Base-by-base conservation (phyloP, 75 land plant genomes). In the Larix kaempferi region DNA sequence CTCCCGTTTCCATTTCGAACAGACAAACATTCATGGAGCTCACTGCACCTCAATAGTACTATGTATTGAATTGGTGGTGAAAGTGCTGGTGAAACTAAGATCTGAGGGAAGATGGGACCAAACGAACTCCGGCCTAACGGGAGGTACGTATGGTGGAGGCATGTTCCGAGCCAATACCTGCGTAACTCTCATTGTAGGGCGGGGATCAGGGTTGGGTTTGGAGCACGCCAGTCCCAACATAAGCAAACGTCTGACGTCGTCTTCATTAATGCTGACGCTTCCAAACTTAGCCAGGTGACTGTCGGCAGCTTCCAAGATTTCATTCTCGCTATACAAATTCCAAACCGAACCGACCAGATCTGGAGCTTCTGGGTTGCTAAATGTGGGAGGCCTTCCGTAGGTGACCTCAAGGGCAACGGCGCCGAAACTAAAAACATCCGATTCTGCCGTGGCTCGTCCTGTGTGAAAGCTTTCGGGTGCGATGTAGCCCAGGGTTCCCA, bases 351-450 rank as follows among this genome's bases (percentile, higher is more conserved):
- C 94, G 7, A 93, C 80, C 80, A 91, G 56, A 64, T 88, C 77
- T 19, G 61, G 15, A 12, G 88, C 82, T 3, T 33, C 92, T 37
- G 83, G 84, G 12, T 3, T 23, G 69, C 2, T 57, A 22, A 65
- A 52, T 14, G 39, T 11, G 4, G 93, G 85, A 71, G 82, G 22
- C 21, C 91, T 66, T 57, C 94, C 97, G 56, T 81, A 81, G 6
- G 77, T 88, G 55, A 86, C 81, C 59, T 87, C 91, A 12, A 91
- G 49, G 0, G 82, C 75, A 57, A 91, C 86, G 19, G 84, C 91
- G 49, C 93, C 93, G 55, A 83, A 89, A 58, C 93, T 80, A 22
- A 83, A 91, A 22, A 91, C 89, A 37, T 91, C 93, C 49, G 86
- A 83, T 25, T 85, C 84, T 12, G 78, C 57, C 0, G 87, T 89